Evolutionary conservation across 768 basidiomycete species (phyloP).

Genomic region (Hypsizygus marmoreus): DNA sequence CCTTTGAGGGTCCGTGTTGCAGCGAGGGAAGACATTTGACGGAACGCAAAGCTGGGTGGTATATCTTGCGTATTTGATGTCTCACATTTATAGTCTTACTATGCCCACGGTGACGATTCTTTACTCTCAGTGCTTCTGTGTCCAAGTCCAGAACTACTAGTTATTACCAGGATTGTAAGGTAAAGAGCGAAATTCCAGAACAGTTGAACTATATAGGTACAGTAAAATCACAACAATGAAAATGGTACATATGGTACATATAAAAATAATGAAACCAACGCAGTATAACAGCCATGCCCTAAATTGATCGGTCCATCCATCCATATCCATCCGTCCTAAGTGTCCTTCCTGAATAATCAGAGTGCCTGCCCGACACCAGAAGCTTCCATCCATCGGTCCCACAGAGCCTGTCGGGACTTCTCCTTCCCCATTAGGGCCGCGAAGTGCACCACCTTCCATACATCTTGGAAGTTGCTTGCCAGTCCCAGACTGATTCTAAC

Average conservation of each 20-base stretch:
- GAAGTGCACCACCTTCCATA: constrained; percentile 58
- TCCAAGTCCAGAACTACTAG: no score
- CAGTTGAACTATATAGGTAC: constrained; percentile 11
- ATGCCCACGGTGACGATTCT: no score
- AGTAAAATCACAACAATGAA: constrained; percentile 19
- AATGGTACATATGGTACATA: constrained; percentile 13
- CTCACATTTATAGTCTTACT: no score
- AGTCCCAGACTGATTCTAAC: constrained; percentile 79
- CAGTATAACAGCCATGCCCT: constrained; percentile 5
- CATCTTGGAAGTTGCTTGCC: constrained; percentile 77
- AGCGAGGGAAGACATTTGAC: no score
- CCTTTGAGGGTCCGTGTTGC: constrained; percentile 40
- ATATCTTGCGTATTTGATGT: no score
- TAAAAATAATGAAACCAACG: constrained; percentile 10
- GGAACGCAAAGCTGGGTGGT: no score
- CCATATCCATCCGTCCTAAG: constrained; percentile 1
- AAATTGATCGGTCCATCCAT: constrained; percentile 14
- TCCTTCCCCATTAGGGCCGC: constrained; percentile 46
- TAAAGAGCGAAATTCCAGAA: background rate
- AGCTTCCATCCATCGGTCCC: constrained; percentile 39
- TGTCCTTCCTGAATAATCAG: constrained; percentile 12
- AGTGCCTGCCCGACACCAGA: constrained; percentile 23
- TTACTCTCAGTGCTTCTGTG: no score
- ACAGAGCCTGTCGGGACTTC: constrained; percentile 35
- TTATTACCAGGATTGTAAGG: no score